Evolutionary conservation across 352 stramenopile genomes (phyloP), one percentile per base, ranked within the genome.

Genomic region (Phytophthora pinifolia): DNA sequence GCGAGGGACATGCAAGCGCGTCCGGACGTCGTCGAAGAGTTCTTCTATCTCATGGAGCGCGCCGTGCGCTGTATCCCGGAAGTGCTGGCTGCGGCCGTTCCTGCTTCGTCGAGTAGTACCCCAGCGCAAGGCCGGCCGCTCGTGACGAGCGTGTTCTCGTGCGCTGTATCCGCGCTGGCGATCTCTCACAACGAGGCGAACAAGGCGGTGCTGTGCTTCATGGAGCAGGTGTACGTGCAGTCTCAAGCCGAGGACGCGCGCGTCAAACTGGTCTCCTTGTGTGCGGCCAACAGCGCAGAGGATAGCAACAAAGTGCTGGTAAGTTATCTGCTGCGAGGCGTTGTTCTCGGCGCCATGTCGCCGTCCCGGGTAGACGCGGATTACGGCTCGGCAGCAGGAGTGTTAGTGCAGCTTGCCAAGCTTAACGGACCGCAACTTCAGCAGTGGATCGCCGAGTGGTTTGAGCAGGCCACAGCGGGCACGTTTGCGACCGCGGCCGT

Each of bases 11-110:
- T 76, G 71, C 89, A 72, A 52, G 65, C 65, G 53, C 80, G 97
- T 57, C 96, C 93, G 9, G 94, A 98, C 64, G 84, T 98, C 29
- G 84, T 98, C 8, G 96, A 98, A 66, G 96, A 98, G 67, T 97
- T 98, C 38, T 98, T 98, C 62, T 98, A 91, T 67, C 68, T 98
- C 29, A 92, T 97, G 70, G 88, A 96, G 41, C 82, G 92, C 17
- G 87, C 92, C 41, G 74, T 98, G 9, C 83, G 78, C 31, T 85
- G 83, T 50, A 86, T 96, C 31, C 93, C 93, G 0, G 76, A 86
- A 35, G 68, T 83, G 14, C 65, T 97, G 3, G 67, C 89, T 8
- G 64, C 68, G 38, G 50, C 67, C 6, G 39, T 68, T 9, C 84
- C 48, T 43, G 79, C 3, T 41, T 41, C 56, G 22, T 58, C 55